Percentiles rank a stretch among this genome's conserved stretches.
Conservation (phyloP, 441 rosid genomes). For the Gossypium gossypioides region DNA sequence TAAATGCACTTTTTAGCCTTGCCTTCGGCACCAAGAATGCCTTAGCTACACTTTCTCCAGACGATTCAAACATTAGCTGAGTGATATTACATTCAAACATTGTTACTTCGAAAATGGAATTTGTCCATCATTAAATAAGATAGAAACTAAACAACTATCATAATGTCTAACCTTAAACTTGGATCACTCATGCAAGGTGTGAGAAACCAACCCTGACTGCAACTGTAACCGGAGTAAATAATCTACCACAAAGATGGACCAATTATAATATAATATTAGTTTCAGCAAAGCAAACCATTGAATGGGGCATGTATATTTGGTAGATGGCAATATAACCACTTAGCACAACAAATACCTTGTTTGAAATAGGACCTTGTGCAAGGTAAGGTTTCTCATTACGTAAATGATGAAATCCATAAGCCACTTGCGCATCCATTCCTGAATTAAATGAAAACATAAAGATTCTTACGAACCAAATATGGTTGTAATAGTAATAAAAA, state of each 20-base stretch:
- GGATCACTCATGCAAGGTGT: slow-evolving; percentile 84
- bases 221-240: slow-evolving; percentile 79
- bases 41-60: not conserved
- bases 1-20: not conserved
- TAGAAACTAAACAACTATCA: not conserved
- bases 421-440: slow-evolving; percentile 99
- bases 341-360: slow-evolving; percentile 45
- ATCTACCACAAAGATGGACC: slow-evolving; percentile 37
- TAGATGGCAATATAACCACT: not conserved
- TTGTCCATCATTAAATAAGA: not conserved
- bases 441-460: slow-evolving; percentile 14
- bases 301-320: not conserved
- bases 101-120: not conserved
- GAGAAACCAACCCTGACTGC: slow-evolving; percentile 93
- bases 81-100: not conserved
- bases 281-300: not conserved
- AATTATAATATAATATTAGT: slow-evolving; percentile 5
- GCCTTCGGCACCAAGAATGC: not conserved
- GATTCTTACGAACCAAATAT: not conserved
- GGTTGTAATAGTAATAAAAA: not conserved
- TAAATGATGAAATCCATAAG: slow-evolving; percentile 87
- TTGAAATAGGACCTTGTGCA: slow-evolving; percentile 84
- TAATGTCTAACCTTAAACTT: slow-evolving; percentile 53
- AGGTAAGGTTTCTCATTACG: slow-evolving; percentile 87
- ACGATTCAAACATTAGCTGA: not conserved